Conservation (phyloP, 148 eudicot species). For the Persicaria tinctoria region DNA sequence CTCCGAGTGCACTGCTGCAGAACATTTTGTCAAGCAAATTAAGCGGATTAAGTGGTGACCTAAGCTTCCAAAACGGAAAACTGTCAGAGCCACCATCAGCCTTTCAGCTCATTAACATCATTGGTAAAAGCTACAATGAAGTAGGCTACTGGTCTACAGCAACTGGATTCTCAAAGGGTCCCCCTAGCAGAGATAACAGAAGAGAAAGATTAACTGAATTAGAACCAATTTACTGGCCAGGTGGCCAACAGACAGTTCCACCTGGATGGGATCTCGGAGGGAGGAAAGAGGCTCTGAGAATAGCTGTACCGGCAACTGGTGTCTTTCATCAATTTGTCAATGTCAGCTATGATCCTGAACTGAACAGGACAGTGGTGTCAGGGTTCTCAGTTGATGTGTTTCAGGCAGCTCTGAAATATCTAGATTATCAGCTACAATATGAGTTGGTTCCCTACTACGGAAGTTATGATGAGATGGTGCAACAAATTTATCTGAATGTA, state of each 20-base stretch:
- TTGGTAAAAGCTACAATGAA: slow-evolving; percentile 39
- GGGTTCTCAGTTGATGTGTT: slow-evolving; percentile 42
- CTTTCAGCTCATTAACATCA: slow-evolving; percentile 34
- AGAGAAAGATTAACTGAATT: background rate
- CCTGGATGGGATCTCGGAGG: slow-evolving; percentile 22
- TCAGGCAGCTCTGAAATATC: slow-evolving; percentile 24
- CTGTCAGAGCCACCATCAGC: slow-evolving; percentile 3
- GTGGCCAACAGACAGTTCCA: slow-evolving; percentile 26
- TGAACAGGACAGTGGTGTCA: slow-evolving; percentile 19
- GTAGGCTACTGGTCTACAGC: slow-evolving; percentile 31
- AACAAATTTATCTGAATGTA: slow-evolving; percentile 3
- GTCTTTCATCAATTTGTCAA: slow-evolving; percentile 39
- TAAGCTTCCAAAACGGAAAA: background rate
- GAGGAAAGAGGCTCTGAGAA: slow-evolving; percentile 20
- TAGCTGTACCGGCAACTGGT: slow-evolving; percentile 34
- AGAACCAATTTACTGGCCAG: slow-evolving; percentile 34
- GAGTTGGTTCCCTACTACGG: slow-evolving; percentile 32
- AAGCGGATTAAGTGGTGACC: background rate
- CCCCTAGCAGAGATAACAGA: background rate
- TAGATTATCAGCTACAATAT: slow-evolving; percentile 24
- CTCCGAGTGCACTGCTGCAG: background rate
- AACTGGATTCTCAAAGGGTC: slow-evolving; percentile 21
- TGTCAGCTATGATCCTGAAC: slow-evolving; percentile 19
- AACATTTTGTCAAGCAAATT: slow-evolving; percentile 1
- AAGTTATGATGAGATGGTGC: background rate